phyloP scores from a whole-genome alignment of 1,139 yeast species.

The Hemisphaericaspora lyxosophila region DNA sequence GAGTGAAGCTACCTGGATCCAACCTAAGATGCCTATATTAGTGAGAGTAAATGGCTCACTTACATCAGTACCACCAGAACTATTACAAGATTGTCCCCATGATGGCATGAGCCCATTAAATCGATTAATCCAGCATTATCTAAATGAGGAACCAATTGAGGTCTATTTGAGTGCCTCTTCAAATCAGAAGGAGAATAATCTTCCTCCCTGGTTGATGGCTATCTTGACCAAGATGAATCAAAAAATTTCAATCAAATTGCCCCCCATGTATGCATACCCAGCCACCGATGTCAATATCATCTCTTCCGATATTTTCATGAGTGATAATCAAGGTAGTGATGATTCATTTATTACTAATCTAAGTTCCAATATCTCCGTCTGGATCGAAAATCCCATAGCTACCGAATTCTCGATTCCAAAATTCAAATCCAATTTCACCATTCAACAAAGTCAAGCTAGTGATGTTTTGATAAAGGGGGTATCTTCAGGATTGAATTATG shows the following conservation, averaged over 20 bases:
- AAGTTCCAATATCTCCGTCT: conserved; percentile 15
- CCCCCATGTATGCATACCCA: conserved; percentile 5
- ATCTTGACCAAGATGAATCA: conserved; percentile 12
- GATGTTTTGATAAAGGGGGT: conserved; percentile 14
- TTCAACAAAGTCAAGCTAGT: conserved; percentile 9
- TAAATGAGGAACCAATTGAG: conserved; percentile 21
- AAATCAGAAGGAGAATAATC: conserved; percentile 11
- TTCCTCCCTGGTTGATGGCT: conserved; percentile 30
- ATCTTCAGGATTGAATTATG: conserved; percentile 13
- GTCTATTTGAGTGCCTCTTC: conserved; percentile 21
- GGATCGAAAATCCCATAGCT: conserved; percentile 11
- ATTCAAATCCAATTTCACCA: conserved; percentile 15
- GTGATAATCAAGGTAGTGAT: not conserved
- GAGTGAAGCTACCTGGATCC: conserved; percentile 17
- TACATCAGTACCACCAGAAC: conserved; percentile 17
- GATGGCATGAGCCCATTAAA: conserved; percentile 26
- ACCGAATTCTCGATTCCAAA: conserved; percentile 18
- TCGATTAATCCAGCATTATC: conserved; percentile 19
- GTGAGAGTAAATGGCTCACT: conserved; percentile 15
- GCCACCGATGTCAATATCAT: conserved; percentile 1
- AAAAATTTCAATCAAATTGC: conserved; percentile 11
- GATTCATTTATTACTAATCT: conserved; percentile 9
- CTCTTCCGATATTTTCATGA: not conserved
- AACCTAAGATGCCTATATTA: conserved; percentile 17
- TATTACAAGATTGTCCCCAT: conserved; percentile 20